phyloP scores from a whole-genome alignment of 208 protist genomes.

The Wallacemonas rigidus region DNA sequence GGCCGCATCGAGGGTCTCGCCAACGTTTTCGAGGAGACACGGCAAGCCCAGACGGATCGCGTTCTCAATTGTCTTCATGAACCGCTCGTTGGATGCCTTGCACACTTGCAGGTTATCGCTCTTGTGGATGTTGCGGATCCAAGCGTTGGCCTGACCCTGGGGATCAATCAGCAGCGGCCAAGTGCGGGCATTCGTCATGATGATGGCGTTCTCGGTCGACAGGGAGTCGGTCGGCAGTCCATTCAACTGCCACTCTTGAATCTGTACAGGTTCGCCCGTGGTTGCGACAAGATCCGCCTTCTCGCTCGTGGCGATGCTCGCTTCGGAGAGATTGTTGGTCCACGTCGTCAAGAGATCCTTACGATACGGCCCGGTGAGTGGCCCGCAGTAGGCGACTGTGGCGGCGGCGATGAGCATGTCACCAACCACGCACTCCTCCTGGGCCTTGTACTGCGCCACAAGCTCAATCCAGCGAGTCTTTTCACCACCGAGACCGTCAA shows the following conservation, averaged over 20 bases:
- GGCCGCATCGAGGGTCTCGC: slow-evolving; percentile 94
- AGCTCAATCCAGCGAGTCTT: slow-evolving; percentile 92
- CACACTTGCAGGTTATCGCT: slow-evolving; percentile 94
- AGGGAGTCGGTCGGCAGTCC: slow-evolving; percentile 96
- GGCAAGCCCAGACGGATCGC: slow-evolving; percentile 97
- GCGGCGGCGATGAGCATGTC: slow-evolving; percentile 96
- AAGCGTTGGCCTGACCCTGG: slow-evolving; percentile 97
- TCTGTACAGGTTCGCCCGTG: slow-evolving; percentile 93
- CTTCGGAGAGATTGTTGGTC: slow-evolving; percentile 64
- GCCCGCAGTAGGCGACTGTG: slow-evolving; percentile 96
- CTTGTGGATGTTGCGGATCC: slow-evolving; percentile 96
- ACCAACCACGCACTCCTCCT: slow-evolving; percentile 90
- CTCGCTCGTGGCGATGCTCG: slow-evolving; percentile 65
- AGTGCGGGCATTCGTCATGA: slow-evolving; percentile 90
- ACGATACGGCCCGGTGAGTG: slow-evolving; percentile 94
- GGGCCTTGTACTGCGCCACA: slow-evolving; percentile 85
- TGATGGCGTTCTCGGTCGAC: slow-evolving; percentile 98
- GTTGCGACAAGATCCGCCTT: slow-evolving; percentile 85
- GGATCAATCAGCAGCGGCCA: slow-evolving; percentile 99
- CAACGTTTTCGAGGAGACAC: slow-evolving; percentile 96
- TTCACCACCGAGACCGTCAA: slow-evolving; percentile 97
- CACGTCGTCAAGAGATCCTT: slow-evolving; percentile 82
- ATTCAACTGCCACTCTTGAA: slow-evolving; percentile 96
- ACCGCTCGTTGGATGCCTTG: slow-evolving; percentile 96
- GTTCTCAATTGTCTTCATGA: slow-evolving; percentile 95